Evolutionary conservation across 2,329 filamentous ascomycete genomes (phyloP).

Genomic region (Cercospora sp.): DNA sequence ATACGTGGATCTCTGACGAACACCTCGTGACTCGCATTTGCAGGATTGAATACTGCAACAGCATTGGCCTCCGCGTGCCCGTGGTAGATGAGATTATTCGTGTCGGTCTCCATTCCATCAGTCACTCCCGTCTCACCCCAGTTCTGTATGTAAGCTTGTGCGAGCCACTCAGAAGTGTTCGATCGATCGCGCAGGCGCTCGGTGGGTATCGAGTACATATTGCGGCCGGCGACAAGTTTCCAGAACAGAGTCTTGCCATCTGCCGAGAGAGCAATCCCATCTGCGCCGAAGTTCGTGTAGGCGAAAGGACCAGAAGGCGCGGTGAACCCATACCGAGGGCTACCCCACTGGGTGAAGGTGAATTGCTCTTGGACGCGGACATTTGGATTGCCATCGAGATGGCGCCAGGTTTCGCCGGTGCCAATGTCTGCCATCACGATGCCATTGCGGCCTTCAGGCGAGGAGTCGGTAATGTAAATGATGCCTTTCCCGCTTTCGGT

Average conservation of each 20-base stretch:
- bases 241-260: slow-evolving; percentile 53
- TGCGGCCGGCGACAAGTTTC: slow-evolving; percentile 46
- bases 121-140: slow-evolving; percentile 52
- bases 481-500: slow-evolving; percentile 48
- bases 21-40: slow-evolving; percentile 45
- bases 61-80: slow-evolving; percentile 55
- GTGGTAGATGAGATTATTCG: slow-evolving; percentile 51
- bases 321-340: slow-evolving; percentile 46
- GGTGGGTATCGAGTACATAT: slow-evolving; percentile 50
- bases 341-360: slow-evolving; percentile 52
- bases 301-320: slow-evolving; percentile 40
- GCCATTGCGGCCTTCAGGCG: slow-evolving; percentile 51
- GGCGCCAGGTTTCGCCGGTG: slow-evolving; percentile 52
- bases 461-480: slow-evolving; percentile 57
- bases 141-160: slow-evolving; percentile 46
- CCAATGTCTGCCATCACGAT: slow-evolving; percentile 54
- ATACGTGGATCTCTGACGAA: slow-evolving; percentile 51
- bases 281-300: slow-evolving; percentile 48
- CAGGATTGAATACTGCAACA: slow-evolving; percentile 49
- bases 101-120: slow-evolving; percentile 56
- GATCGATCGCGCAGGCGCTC: slow-evolving; percentile 44
- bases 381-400: slow-evolving; percentile 45
- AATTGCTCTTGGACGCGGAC: slow-evolving; percentile 50
- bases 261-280: slow-evolving; percentile 54
- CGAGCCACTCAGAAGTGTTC: slow-evolving; percentile 45